Base-by-base conservation (phyloP, 108 stramenopile species). In the Nitzschia putrida region DNA sequence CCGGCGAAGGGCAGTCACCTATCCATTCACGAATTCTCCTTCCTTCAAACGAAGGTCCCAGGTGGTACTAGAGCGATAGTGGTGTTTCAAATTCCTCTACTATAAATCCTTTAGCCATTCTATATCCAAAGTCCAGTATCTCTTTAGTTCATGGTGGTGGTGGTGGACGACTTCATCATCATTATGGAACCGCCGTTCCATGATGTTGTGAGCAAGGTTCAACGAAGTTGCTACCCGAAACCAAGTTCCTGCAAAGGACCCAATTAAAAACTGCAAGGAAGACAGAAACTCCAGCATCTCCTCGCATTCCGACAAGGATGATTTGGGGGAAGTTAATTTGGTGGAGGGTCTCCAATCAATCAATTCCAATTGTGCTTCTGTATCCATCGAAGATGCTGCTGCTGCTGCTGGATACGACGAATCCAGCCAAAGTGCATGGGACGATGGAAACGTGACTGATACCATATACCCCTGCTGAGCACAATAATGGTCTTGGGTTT, bases 81-180 rank as follows among this genome's bases (percentile, higher is more conserved):
- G n/a, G n/a, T n/a, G n/a, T n/a, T n/a, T n/a, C n/a, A n/a, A n/a
- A n/a, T n/a, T n/a, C n/a, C n/a, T n/a, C n/a, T n/a, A n/a, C n/a
- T 49, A 49, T 49, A 18, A 63, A 47, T 12, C 22, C 42, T 45
- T 63, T 12, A 63, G 21, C 61, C 61, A 63, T 38, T 63, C 61
- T 13, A 63, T 23, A 47, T 63, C 61, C 44, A 63, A 47, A 2
- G 61, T 44, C 61, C 61, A 63, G 37, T 45, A 47, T 3, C 44
- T 13, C 2, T 47, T 2, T 25, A n/a, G n/a, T n/a, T n/a, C n/a
- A n/a, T n/a, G n/a, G n/a, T n/a, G n/a, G n/a, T n/a, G n/a, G n/a
- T n/a, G n/a, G n/a, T n/a, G n/a, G n/a, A n/a, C n/a, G n/a, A n/a
- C n/a, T n/a, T n/a, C n/a, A n/a, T n/a, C n/a, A n/a, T n/a, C n/a